Conservation (phyloP, 139 green algal genomes). For the Protoeuglena noctilucae region DNA sequence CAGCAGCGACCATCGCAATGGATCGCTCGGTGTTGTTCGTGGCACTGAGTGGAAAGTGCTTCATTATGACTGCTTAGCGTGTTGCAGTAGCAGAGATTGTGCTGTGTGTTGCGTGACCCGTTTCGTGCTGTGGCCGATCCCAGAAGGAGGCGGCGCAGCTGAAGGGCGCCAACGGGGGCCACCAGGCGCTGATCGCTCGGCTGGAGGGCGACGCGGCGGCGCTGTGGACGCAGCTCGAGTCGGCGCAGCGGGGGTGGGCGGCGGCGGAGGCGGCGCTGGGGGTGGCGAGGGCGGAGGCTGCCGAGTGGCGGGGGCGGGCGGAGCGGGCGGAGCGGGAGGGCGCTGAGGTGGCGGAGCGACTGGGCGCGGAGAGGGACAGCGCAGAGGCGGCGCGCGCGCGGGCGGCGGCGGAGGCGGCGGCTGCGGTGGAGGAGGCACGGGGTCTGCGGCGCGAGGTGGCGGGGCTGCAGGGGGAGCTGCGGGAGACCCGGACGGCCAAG, state of each 20-base stretch:
- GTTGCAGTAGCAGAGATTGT: too few relatives aligned
- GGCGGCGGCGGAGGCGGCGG: constrained; percentile 18
- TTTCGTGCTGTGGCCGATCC: too few relatives aligned
- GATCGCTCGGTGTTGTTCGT: too few relatives aligned
- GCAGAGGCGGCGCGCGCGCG: constrained; percentile 36
- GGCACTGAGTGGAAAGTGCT: too few relatives aligned
- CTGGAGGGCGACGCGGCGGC: background rate
- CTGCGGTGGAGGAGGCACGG: constrained; percentile 6
- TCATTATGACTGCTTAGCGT: too few relatives aligned
- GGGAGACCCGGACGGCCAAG: background rate
- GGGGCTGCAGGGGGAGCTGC: constrained; percentile 3
- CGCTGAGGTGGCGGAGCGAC: background rate
- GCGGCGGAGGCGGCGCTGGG: background rate
- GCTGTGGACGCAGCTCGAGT: background rate
- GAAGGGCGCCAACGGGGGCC: too few relatives aligned
- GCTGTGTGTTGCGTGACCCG: too few relatives aligned
- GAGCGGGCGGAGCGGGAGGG: background rate
- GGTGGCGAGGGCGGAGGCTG: background rate
- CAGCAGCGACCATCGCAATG: too few relatives aligned
- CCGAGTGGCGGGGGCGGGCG: background rate
- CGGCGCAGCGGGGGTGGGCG: background rate
- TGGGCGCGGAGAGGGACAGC: constrained; percentile 4
- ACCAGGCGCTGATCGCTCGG: too few relatives aligned
- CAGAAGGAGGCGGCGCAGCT: constrained; percentile 14
- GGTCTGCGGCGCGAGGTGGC: constrained; percentile 6